Evolutionary conservation across 164 flowering plant species (phyloP).

Genomic region (Nymphaea colorata): DNA sequence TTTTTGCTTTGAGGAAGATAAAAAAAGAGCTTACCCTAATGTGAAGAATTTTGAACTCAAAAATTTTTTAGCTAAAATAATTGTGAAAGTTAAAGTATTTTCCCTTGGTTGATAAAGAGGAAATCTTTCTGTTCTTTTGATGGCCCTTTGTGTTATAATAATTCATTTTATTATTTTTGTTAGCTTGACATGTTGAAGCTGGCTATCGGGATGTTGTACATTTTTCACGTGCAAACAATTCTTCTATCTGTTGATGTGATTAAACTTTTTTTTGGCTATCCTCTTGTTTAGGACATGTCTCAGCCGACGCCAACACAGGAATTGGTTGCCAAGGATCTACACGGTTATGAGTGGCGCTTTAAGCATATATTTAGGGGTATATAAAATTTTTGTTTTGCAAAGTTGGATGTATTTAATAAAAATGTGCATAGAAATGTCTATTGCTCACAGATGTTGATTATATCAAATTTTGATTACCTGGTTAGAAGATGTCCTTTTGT

Average conservation of each 20-base stretch:
- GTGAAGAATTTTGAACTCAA: no score
- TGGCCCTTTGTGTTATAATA: no score
- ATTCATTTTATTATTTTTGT: no score
- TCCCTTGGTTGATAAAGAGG: no score
- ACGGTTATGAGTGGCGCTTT: conserved; percentile 74
- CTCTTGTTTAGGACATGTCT: conserved; percentile 44
- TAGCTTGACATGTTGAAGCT: no score
- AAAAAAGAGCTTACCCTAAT: no score
- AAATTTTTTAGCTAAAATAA: not conserved
- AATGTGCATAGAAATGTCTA: not conserved
- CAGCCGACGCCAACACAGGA: conserved; percentile 74
- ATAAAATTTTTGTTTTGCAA: not conserved
- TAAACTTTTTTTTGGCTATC: conserved; percentile 3
- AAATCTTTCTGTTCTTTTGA: no score
- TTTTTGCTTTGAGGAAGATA: no score
- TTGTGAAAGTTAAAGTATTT: no score
- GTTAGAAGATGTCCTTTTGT: not conserved
- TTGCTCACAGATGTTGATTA: not conserved
- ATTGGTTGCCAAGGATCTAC: conserved; percentile 70
- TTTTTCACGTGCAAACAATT: no score
- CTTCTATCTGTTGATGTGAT: not conserved
- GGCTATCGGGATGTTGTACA: no score
- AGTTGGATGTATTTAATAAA: not conserved
- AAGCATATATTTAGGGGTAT: conserved; percentile 84
- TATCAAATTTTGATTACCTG: no score